These are phyloP conservation scores for Botrytis galanthina DNA, from an alignment of 2,329 filamentous ascomycete genomes.

Conservation along the genomic window DNA sequence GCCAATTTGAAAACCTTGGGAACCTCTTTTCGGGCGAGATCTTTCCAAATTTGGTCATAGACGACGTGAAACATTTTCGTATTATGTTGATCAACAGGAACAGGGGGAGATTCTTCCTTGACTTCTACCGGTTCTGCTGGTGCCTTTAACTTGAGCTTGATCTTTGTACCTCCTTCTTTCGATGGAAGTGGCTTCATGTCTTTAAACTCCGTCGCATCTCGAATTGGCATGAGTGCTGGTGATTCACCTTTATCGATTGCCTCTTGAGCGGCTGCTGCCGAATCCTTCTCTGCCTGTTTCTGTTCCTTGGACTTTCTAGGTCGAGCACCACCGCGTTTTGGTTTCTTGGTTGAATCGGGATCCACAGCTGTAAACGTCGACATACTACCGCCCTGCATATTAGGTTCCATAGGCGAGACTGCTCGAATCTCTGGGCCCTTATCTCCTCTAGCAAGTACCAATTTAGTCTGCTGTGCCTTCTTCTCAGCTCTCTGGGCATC, in stretches of 20 bases:
- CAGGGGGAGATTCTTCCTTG: constrained; percentile 45
- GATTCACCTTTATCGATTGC: constrained; percentile 78
- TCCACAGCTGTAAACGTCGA: constrained; percentile 69
- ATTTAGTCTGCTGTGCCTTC: constrained; percentile 87
- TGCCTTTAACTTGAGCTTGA: constrained; percentile 53
- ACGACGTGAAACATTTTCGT: constrained; percentile 96
- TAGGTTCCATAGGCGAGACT: constrained; percentile 70
- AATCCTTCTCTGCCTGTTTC: constrained; percentile 77
- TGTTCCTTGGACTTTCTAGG: constrained; percentile 90
- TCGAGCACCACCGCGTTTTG: constrained; percentile 54
- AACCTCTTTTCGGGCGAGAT: constrained; percentile 89
- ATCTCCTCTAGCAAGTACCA: constrained; percentile 81
- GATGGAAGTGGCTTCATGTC: constrained; percentile 29
- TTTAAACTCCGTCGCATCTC: constrained; percentile 10
- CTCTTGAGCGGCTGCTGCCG: constrained; percentile 83
- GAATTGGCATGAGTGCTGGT: constrained; percentile 52
- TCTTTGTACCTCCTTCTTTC: constrained; percentile 53
- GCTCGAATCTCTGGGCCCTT: constrained; percentile 69
- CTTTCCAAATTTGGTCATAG: constrained; percentile 95
- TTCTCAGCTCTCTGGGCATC: constrained; percentile 89
- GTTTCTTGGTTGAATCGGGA: constrained; percentile 50
- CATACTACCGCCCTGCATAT: constrained; percentile 81
- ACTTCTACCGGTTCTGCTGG: constrained; percentile 28
- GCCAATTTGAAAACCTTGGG: constrained; percentile 90
- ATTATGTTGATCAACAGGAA: constrained; percentile 53